phyloP scores from a whole-genome alignment of 352 stramenopile species.

The Globisporangium radiosum region DNA sequence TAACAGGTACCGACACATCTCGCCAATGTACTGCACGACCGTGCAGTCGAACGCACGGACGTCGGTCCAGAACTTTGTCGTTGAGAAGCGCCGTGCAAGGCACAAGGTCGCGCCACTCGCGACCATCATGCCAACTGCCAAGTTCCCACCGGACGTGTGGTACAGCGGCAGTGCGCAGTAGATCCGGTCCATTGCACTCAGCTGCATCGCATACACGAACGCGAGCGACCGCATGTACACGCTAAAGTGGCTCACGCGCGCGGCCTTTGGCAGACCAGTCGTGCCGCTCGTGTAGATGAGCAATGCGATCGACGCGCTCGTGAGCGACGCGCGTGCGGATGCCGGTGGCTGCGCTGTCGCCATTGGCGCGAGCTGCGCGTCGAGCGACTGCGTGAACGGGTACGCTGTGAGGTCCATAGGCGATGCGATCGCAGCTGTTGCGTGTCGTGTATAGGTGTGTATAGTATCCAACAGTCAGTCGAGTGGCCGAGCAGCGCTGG shows the following conservation, averaged over 20 bases:
- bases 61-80: slow-evolving; percentile 71
- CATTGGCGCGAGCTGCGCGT: slow-evolving; percentile 26
- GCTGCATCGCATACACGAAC: slow-evolving; percentile 43
- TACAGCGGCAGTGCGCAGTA: slow-evolving; percentile 83
- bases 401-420: slow-evolving; percentile 7
- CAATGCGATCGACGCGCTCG: slow-evolving; percentile 53
- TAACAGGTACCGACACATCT: slow-evolving; percentile 86
- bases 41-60: slow-evolving; percentile 59
- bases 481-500: no score
- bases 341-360: slow-evolving; percentile 18
- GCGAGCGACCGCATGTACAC: slow-evolving; percentile 53
- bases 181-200: slow-evolving; percentile 53
- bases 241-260: slow-evolving; percentile 67
- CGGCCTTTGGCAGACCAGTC: slow-evolving; percentile 75
- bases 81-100: slow-evolving; percentile 75
- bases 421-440: slow-evolving; percentile 13
- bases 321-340: slow-evolving; percentile 25
- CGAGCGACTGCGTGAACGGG: slow-evolving; percentile 38
- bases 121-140: slow-evolving; percentile 79
- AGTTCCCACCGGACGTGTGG: slow-evolving; percentile 75
- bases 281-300: slow-evolving; percentile 87
- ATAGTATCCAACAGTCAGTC: slow-evolving; percentile 4
- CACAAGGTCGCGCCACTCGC: slow-evolving; percentile 65
- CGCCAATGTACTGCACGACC: slow-evolving; percentile 88
- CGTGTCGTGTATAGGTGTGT: not conserved